Conservation (phyloP, 2,329 filamentous ascomycete genomes). For the Chrysoporthe puriensis region DNA sequence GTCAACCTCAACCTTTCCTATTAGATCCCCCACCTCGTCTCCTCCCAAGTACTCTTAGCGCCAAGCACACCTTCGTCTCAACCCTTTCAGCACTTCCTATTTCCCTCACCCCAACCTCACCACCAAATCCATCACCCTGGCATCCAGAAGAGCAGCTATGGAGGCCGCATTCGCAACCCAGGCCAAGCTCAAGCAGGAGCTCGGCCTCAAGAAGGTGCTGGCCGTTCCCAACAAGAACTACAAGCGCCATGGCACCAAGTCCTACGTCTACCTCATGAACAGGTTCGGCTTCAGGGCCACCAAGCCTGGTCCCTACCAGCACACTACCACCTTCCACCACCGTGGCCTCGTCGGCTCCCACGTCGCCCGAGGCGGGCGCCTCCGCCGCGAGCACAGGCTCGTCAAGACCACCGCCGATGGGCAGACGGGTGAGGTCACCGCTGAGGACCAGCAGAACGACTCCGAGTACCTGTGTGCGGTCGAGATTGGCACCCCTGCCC, state of each 20-base stretch:
- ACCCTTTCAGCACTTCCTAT: background rate
- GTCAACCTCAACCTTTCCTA: background rate
- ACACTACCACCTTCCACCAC: conserved; percentile 51
- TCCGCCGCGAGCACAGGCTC: conserved; percentile 51
- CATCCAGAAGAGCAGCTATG: conserved; percentile 36
- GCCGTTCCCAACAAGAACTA: conserved; percentile 63
- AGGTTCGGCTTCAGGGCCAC: conserved; percentile 68
- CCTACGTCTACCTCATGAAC: conserved; percentile 63
- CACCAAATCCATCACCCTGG: conserved; percentile 11
- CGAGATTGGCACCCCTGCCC: conserved; percentile 65
- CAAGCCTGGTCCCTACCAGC: conserved; percentile 63
- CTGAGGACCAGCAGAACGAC: conserved; percentile 70
- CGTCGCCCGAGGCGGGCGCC: conserved; percentile 52
- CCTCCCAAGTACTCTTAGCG: conserved; percentile 8
- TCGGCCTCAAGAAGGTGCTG: conserved; percentile 49
- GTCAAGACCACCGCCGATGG: conserved; percentile 43
- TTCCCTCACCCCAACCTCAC: background rate
- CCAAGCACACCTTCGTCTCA: background rate
- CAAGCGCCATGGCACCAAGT: conserved; percentile 61
- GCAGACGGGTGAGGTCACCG: conserved; percentile 54
- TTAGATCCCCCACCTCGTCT: conserved; percentile 3
- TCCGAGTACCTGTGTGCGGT: conserved; percentile 67
- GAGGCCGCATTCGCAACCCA: conserved; percentile 41
- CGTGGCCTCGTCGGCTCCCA: conserved; percentile 51
- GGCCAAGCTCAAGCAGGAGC: conserved; percentile 40